phyloP scores from a whole-genome alignment of 2,329 filamentous ascomycete species.

The Didymella sp. region DNA sequence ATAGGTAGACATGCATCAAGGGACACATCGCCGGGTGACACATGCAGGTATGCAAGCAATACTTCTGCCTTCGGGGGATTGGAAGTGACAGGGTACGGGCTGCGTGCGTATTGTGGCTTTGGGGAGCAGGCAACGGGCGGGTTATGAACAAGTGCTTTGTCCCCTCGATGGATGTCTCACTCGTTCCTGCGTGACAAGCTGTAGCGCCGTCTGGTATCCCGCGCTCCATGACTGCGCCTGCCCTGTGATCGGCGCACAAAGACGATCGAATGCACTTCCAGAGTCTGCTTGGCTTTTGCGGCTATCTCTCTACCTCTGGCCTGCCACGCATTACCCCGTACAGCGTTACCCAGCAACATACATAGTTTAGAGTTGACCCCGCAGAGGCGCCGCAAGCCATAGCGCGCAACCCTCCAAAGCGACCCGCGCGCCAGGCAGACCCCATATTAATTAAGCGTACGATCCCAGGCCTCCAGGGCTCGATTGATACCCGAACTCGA shows the following conservation, averaged over 20 bases:
- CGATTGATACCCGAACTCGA: constrained; percentile 19
- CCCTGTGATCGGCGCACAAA: constrained; percentile 18
- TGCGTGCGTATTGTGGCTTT: constrained; percentile 16
- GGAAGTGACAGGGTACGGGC: constrained; percentile 9
- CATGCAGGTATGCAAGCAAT: constrained; percentile 10
- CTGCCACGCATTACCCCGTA: constrained; percentile 4
- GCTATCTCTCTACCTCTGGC: background rate
- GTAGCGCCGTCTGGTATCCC: constrained; percentile 18
- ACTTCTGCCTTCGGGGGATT: constrained; percentile 22
- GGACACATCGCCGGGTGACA: constrained; percentile 15
- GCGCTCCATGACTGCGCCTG: constrained; percentile 11
- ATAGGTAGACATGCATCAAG: constrained; percentile 8
- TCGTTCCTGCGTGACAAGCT: constrained; percentile 31
- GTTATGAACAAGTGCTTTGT: constrained; percentile 7
- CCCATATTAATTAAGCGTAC: constrained; percentile 43
- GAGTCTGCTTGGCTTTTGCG: background rate
- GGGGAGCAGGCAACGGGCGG: constrained; percentile 16
- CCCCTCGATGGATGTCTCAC: constrained; percentile 10
- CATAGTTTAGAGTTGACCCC: constrained; percentile 9
- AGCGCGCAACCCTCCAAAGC: constrained; percentile 15
- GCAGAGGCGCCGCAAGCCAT: constrained; percentile 27
- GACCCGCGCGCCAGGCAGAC: constrained; percentile 32
- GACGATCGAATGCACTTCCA: constrained; percentile 7
- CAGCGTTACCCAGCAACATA: constrained; percentile 19
- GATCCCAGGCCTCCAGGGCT: constrained; percentile 27